Conservation (phyloP, 1,284 basidiomycete genomes). For the Leccinum fallax region DNA sequence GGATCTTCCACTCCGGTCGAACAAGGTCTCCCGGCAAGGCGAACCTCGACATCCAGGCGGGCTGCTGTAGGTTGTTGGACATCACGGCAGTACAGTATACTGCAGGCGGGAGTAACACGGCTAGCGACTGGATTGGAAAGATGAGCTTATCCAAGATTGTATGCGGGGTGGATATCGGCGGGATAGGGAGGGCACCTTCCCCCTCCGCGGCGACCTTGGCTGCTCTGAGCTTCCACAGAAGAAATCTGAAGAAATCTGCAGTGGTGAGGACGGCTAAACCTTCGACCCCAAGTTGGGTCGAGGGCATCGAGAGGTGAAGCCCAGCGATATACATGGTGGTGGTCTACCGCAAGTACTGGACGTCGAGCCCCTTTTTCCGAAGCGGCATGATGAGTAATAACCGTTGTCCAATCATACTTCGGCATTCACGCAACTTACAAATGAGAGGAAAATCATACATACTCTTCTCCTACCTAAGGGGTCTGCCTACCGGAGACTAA, state of each 20-base stretch:
- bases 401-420: background rate
- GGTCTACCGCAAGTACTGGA: constrained; percentile 13
- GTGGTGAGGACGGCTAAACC: constrained; percentile 31
- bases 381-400: constrained; percentile 27
- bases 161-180: constrained; percentile 16
- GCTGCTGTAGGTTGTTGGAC: constrained; percentile 36
- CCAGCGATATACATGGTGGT: constrained; percentile 34
- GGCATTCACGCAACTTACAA: background rate
- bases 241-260: constrained; percentile 18
- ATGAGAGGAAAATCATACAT: background rate
- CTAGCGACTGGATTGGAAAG: constrained; percentile 33
- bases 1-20: constrained; percentile 17
- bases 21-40: constrained; percentile 29
- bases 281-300: constrained; percentile 31
- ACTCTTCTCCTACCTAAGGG: too few species aligned
- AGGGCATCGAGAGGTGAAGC: constrained; percentile 17
- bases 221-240: constrained; percentile 12
- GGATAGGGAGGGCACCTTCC: constrained; percentile 24
- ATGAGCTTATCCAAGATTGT: constrained; percentile 30
- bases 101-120: constrained; percentile 24
- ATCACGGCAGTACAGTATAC: constrained; percentile 30
- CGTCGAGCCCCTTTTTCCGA: constrained; percentile 18
- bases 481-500: too few species aligned
- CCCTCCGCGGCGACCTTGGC: constrained; percentile 11
- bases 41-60: constrained; percentile 33